A percentile compares a stretch with the other conserved stretches of the same genome.
Conservation (phyloP, 305 asterid species). For the Euphrasia arctica region DNA sequence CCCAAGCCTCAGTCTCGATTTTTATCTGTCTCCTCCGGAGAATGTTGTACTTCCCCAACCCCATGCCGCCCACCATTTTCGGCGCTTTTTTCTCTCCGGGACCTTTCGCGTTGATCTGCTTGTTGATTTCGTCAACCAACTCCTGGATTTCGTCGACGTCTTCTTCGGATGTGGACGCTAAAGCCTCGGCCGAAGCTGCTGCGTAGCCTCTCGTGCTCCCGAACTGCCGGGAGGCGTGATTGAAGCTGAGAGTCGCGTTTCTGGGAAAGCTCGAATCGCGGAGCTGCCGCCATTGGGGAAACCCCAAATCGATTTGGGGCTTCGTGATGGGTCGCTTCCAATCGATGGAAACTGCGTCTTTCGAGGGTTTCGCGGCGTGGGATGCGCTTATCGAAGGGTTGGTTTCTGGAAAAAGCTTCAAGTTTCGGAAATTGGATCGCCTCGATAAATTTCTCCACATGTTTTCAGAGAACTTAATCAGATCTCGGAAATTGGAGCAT, state of each 20-base stretch:
- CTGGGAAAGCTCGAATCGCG: slow-evolving; percentile 24
- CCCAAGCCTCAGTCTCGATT: slow-evolving; percentile 93
- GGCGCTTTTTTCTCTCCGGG: slow-evolving; percentile 40
- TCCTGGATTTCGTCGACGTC: slow-evolving; percentile 70
- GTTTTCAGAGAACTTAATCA: slow-evolving; percentile 23
- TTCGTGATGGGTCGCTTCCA: slow-evolving; percentile 8
- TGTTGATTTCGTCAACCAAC: slow-evolving; percentile 45
- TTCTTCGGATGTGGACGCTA: slow-evolving; percentile 81
- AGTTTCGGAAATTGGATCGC: slow-evolving; percentile 46
- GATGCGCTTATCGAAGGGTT: slow-evolving; percentile 26
- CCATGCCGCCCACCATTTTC: slow-evolving; percentile 61
- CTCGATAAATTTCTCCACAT: slow-evolving; percentile 85
- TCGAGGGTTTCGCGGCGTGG: slow-evolving; percentile 23
- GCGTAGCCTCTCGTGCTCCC: slow-evolving; percentile 54
- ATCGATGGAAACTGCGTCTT: slow-evolving; percentile 25
- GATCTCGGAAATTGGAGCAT: neutral
- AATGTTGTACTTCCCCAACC: slow-evolving; percentile 52
- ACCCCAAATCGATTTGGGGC: slow-evolving; percentile 27
- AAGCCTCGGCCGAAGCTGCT: slow-evolving; percentile 78
- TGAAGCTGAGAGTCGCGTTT: slow-evolving; percentile 13
- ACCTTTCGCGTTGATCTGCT: slow-evolving; percentile 32
- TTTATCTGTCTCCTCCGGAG: slow-evolving; percentile 79
- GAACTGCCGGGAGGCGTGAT: slow-evolving; percentile 29
- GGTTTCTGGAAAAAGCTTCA: slow-evolving; percentile 38
- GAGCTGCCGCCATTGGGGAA: slow-evolving; percentile 27